Base-by-base conservation (phyloP, 1,284 basidiomycete genomes). In the Leccinum solheimii region DNA sequence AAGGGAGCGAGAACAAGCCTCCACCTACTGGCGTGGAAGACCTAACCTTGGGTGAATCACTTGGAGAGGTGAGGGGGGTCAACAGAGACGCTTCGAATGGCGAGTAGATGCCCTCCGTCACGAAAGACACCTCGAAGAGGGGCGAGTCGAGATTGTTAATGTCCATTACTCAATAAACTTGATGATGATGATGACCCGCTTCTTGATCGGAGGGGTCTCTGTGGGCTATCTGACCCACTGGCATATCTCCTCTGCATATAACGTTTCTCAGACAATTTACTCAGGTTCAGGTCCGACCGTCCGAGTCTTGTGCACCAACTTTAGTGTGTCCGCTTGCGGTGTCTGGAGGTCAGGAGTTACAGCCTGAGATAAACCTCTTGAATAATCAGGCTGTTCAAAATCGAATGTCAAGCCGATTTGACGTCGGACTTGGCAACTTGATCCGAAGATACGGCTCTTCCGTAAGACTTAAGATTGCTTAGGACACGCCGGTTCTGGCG, bases 1-100 rank as follows among this genome's bases (percentile, higher is more conserved):
- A 70, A 11, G 64, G 60, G 23, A 26, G 8, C 0, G 55, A 62
- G 32, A 73, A 64, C 13, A 64, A n/a, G 57, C 38, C 53, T 11
- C 48, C 13, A 3, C 26, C 14, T 7, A 58, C 49, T 13, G 49
- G 49, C 26, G 34, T 38, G 11, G 1, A 34, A 45, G 56, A 45
- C n/a, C 30, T 23, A 1, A 23, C 38, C 43, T 32, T 53, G 0
- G 60, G 59, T 14, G 67, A 62, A 27, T n/a, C 36, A 19, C 7
- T 10, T 23, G 48, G 56, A 36, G 65, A 56, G 9, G 65, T 67
- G 3, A 52, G 55, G 13, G 65, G 60, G 5, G 67, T 67, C 21
- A 59, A 60, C 30, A 60, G 57, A 11, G 58, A 55, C 5, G 48
- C 32, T 40, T 58, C 62, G 48, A 60, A 60, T 54, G 64, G 34